Base-by-base conservation (phyloP, 1,139 yeast genomes). In the Geotrichum australiense region DNA sequence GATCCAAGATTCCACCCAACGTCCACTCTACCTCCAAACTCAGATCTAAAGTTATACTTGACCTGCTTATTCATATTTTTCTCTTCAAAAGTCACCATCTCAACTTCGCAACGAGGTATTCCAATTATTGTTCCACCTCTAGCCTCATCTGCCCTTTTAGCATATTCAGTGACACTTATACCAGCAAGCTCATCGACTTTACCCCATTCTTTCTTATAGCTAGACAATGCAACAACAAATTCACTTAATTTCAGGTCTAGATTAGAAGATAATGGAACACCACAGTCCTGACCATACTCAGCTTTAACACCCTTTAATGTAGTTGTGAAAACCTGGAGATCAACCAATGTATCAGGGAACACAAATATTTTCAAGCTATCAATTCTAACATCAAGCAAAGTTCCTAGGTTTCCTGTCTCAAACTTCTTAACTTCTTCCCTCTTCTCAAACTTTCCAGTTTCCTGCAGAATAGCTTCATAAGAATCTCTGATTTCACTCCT, bases 1-100 rank as follows among this genome's bases (percentile, higher is more conserved):
- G 94, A 80, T 0, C 97, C 96, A 37, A 91, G 65, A 57, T 91
- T 91, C 97, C 97, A 91, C 34, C 87, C 74, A 2, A 91, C 78
- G 49, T 86, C 94, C 34, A 91, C 94, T 8, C 86, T 76, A 23
- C 95, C 96, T 8, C 87, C 94, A 65, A 91, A 86, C 2, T 78
- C 69, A 27, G 91, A 78, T 38, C 70, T 71, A 57, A 74, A 89
- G 3, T 72, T 64, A 54, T 79, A 85, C 52, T 82, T 82, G 39
- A 87, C 72, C 3, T 70, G 53, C 8, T 67, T 61, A 14, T 58
- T 52, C 12, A 70, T 65, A 10, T 67, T 61, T 37, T 63, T 61
- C 39, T 65, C 62, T 53, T 84, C 89, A 67, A 76, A 75, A 0
- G 93, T 79, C 41, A 77, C 73, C 96, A 89, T 89, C 3, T 75